Evolutionary conservation across 805 yeast species (phyloP).

Genomic region (Phaffomyces opuntiae): DNA sequence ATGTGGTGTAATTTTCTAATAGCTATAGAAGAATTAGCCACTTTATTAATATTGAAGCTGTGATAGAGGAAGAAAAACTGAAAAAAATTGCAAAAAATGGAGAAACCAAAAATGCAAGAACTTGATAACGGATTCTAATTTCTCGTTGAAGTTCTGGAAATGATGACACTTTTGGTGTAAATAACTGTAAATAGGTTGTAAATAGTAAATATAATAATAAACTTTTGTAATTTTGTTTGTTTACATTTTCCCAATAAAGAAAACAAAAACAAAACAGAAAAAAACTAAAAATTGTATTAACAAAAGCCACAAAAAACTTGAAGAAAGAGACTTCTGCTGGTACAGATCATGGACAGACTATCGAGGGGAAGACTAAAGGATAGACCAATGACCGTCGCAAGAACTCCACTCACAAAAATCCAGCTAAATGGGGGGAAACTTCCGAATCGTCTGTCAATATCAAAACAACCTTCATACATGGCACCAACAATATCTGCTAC

Average conservation of each 20-base stretch:
- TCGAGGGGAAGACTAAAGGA: conserved; percentile 2
- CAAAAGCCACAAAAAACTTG: background rate
- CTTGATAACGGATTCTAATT: too few species aligned
- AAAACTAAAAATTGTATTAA: background rate
- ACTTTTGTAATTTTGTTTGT: background rate
- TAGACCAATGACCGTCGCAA: background rate
- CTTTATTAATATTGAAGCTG: too few species aligned
- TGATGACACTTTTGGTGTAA: too few species aligned
- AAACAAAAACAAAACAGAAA: background rate
- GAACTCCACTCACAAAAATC: conserved; percentile 23
- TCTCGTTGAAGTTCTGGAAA: too few species aligned
- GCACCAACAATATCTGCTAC: conserved; percentile 24
- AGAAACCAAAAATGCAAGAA: too few species aligned
- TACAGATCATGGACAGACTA: background rate
- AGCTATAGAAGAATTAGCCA: too few species aligned
- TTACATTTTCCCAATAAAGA: conserved; percentile 1
- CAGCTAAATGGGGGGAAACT: conserved; percentile 10
- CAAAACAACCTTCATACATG: conserved; percentile 22
- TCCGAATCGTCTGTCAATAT: conserved; percentile 2
- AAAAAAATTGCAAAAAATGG: too few species aligned
- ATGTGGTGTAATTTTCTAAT: too few species aligned
- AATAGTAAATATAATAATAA: too few species aligned
- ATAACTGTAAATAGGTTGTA: too few species aligned
- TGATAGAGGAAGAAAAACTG: too few species aligned
- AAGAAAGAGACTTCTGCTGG: background rate